Base-by-base conservation (phyloP, 305 asterid species). In the Andrographis paniculata region DNA sequence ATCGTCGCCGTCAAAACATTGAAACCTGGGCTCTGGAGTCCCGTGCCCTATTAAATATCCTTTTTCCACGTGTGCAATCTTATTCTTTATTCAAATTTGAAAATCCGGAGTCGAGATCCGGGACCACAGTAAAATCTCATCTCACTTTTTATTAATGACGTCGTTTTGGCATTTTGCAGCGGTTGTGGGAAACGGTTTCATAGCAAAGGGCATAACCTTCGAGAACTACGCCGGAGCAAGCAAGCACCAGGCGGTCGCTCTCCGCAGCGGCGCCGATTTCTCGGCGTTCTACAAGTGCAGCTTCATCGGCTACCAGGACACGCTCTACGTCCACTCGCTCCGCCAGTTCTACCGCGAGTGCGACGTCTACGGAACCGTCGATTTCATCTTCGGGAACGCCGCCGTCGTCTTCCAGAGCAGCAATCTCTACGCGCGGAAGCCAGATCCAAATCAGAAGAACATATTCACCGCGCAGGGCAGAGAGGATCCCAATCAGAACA, bases 181-280 rank as follows among this genome's bases (percentile, higher is more conserved):
- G 0, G 87, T 68, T 11, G 84, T 74, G 2, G 97, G 97, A 24
- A 59, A 53, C 53, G 85, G 94, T n/a, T 88, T 84, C 74, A 68
- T 88, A 23, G 95, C 93, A 3, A 77, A 53, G 33, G 95, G 94
- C 36, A 84, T 84, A 15, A 75, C 89, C 30, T 68, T 88, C 56
- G 97, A 88, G 59, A 88, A 88, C 77, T 88, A 71, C 55, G 97
- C 97, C 10, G 97, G 97, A 0, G 82, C 97, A 2, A 70, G 73
- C 72, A 84, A 84, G 38, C 93, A 84, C 78, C 97, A 88, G 45
- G 97, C 97, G 2, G 97, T 88, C 9, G 97, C 97, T 1, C 66
- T 88, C 18, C 76, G 97, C 53, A 78, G 86, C 63, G 69, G 97
- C 46, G 73, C 95, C 39, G 97, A 88, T 42, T 65, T 84, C 69